phyloP scores from a whole-genome alignment of 116 monocot genomes.

The Phalaenopsis hybrid region DNA sequence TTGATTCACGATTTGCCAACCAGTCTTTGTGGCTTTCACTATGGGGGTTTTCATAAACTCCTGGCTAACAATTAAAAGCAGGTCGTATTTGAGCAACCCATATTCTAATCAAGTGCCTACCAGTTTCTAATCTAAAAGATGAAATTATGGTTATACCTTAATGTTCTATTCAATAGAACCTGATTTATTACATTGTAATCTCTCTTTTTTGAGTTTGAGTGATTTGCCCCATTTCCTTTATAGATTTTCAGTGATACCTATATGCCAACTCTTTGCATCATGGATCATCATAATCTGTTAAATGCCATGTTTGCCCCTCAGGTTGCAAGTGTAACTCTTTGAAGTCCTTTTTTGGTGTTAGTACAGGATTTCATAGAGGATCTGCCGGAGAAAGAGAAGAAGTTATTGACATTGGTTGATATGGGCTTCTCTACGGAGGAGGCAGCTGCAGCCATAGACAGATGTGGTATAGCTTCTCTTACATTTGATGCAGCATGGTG shows the following conservation, averaged over 20 bases:
- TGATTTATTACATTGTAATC: background rate
- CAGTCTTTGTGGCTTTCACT: background rate
- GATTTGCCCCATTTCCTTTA: background rate
- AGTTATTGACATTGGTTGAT: conserved; percentile 31
- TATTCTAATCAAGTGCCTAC: background rate
- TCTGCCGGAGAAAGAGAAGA: conserved; percentile 26
- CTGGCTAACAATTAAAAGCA: background rate
- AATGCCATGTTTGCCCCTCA: background rate
- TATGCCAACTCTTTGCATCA: background rate
- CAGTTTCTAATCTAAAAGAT: background rate
- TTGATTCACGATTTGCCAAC: background rate
- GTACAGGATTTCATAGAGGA: conserved; percentile 28
- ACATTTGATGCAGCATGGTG: background rate
- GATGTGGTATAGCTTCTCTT: conserved; percentile 45
- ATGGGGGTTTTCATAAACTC: background rate
- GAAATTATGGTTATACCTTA: background rate
- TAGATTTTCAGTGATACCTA: background rate
- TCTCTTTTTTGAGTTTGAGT: background rate
- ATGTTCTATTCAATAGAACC: background rate
- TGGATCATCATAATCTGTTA: background rate
- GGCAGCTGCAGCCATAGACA: conserved; percentile 40
- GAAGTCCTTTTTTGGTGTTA: background rate
- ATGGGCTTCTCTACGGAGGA: conserved; percentile 40
- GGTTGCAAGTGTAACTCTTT: conserved; percentile 6
- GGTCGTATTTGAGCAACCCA: background rate